Percentiles rank a stretch among this genome's conserved stretches.
Evolutionary conservation across 306 rosid genomes (phyloP).

Genomic region (Cucumis melo): DNA sequence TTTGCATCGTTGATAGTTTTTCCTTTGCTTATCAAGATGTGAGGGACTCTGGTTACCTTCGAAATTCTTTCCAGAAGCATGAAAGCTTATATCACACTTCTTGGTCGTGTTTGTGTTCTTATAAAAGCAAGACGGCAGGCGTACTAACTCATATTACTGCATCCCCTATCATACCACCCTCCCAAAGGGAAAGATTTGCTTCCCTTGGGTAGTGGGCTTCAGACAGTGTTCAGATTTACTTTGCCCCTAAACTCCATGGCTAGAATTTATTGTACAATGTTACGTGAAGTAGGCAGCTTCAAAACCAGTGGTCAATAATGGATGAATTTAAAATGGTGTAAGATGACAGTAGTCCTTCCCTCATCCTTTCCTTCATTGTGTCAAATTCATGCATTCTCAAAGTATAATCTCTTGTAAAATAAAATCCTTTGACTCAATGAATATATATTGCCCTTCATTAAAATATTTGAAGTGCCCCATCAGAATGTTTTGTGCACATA

Average conservation of each 20-base stretch:
- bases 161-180: background rate
- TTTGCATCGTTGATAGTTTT: background rate
- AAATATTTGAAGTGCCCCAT: background rate
- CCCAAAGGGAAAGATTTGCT: background rate
- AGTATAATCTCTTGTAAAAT: background rate
- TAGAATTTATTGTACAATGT: background rate
- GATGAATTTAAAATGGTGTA: background rate
- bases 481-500: too few species aligned
- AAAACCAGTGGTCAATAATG: background rate
- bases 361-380: background rate
- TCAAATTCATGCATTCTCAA: background rate
- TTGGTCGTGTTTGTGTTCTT: background rate
- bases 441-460: background rate
- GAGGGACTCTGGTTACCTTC: background rate
- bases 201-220: background rate
- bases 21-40: background rate
- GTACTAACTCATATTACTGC: background rate
- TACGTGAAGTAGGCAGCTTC: background rate
- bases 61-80: background rate
- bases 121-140: background rate
- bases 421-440: background rate
- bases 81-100: background rate
- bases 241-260: background rate
- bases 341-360: background rate
- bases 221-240: background rate